Percentiles rank a stretch among this genome's conserved stretches.
Evolutionary conservation across 2,329 filamentous ascomycete species (phyloP).

Genomic region (Trichoderma sp.): DNA sequence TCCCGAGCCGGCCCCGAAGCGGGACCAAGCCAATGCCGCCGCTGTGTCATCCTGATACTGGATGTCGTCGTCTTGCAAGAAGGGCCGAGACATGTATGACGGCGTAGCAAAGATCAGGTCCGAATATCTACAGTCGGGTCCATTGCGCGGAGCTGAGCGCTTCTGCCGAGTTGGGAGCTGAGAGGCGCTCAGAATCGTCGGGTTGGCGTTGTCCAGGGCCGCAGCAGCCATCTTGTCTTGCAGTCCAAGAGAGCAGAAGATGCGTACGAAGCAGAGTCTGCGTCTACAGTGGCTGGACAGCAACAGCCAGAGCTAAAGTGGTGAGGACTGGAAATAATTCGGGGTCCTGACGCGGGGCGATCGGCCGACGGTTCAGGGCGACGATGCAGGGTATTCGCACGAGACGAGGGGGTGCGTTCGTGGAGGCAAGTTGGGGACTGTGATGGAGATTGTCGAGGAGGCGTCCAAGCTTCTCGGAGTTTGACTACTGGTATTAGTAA

Average conservation of each 20-base stretch:
- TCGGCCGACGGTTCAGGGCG: neutral
- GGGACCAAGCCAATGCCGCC: conserved; percentile 29
- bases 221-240: conserved; percentile 26
- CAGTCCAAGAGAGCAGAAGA: neutral
- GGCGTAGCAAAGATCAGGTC: conserved; percentile 46
- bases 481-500: conserved; percentile 15
- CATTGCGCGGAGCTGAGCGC: conserved; percentile 45
- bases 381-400: neutral
- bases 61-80: conserved; percentile 37
- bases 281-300: neutral
- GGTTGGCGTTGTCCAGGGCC: conserved; percentile 74
- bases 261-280: neutral
- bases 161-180: conserved; percentile 78
- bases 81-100: conserved; percentile 41
- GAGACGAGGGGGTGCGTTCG: conserved; percentile 6
- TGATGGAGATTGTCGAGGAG: conserved; percentile 11
- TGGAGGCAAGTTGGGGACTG: conserved; percentile 1
- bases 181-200: conserved; percentile 81
- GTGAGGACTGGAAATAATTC: conserved; percentile 13
- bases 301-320: neutral
- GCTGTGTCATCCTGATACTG: conserved; percentile 37
- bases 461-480: neutral
- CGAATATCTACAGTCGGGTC: conserved; percentile 47
- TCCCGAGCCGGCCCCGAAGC: conserved; percentile 38
- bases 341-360: conserved; percentile 10